Percentiles rank a stretch among this genome's conserved stretches.
phyloP scores from a whole-genome alignment of 73 alveolate species.

The Blepharisma stoltei region DNA sequence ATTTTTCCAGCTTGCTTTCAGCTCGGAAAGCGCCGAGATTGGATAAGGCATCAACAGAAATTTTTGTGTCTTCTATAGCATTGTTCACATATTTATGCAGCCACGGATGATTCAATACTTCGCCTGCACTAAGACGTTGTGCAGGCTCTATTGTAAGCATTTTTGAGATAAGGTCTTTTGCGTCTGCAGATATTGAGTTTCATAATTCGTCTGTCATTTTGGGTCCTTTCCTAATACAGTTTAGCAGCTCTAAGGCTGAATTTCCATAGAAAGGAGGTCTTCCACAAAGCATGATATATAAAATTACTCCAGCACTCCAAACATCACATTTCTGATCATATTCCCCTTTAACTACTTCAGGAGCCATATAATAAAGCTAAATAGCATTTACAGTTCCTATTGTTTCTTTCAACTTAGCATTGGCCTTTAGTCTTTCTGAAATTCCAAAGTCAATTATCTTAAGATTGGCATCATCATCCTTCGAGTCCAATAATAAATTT shows the following conservation, averaged over 20 bases:
- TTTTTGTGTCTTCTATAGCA: conserved; percentile 23
- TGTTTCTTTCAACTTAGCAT: conserved; percentile 30
- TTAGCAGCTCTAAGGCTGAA: not conserved
- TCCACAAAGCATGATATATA: conserved; percentile 24
- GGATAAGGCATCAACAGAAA: conserved; percentile 31
- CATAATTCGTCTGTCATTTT: not conserved
- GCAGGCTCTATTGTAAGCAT: conserved; percentile 44
- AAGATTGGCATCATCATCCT: conserved; percentile 45
- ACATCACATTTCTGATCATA: conserved; percentile 28
- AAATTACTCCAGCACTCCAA: conserved; percentile 32
- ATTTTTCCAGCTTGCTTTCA: conserved; percentile 34
- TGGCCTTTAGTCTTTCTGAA: conserved; percentile 26
- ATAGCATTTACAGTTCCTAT: conserved; percentile 44
- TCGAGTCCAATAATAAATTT: conserved; percentile 71
- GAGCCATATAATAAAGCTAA: conserved; percentile 29
- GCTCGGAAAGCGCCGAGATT: conserved; percentile 26
- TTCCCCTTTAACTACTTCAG: conserved; percentile 24
- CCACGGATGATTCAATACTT: conserved; percentile 55
- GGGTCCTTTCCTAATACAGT: not conserved
- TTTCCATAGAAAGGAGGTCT: conserved; percentile 6
- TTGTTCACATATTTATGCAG: conserved; percentile 25
- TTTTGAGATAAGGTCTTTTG: conserved; percentile 27
- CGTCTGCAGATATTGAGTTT: conserved; percentile 1
- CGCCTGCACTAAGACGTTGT: conserved; percentile 50
- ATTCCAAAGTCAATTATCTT: conserved; percentile 95